These are phyloP conservation scores for Brassica carinata DNA, from an alignment of 345 rosid genomes.

Conservation along the genomic window DNA sequence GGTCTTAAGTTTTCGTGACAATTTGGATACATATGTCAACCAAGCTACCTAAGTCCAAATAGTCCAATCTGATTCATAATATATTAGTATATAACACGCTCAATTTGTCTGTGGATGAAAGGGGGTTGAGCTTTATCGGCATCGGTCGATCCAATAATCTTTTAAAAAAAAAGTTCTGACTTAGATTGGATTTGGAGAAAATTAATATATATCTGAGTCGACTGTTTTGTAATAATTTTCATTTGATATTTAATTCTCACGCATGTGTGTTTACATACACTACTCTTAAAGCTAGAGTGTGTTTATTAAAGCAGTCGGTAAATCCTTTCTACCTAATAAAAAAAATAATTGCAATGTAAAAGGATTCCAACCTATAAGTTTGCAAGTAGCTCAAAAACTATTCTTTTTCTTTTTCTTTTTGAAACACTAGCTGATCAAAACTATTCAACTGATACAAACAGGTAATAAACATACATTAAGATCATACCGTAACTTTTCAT, in stretches of 20 bases:
- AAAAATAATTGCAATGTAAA: neutral
- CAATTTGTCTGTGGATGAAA: too few species aligned
- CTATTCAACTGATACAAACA: neutral
- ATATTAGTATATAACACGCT: neutral
- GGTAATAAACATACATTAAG: neutral
- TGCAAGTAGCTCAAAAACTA: constrained; percentile 3
- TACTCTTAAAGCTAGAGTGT: neutral
- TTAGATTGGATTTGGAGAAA: too few species aligned
- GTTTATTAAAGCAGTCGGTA: constrained; percentile 11
- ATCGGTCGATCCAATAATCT: too few species aligned
- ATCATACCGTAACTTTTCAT: neutral
- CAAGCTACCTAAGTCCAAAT: neutral
- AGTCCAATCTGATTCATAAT: neutral
- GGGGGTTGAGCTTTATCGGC: too few species aligned
- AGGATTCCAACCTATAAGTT: neutral
- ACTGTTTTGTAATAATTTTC: neutral
- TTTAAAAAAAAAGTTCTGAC: too few species aligned
- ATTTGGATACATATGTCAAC: neutral
- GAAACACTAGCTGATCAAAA: too few species aligned
- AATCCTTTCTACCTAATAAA: neutral
- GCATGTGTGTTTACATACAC: neutral
- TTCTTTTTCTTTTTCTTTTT: too few species aligned
- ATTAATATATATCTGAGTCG: too few species aligned
- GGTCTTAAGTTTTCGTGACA: constrained; percentile 1
- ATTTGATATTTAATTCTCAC: neutral